Conservation (phyloP, 2,329 filamentous ascomycete genomes). For the Claviceps purpurea region DNA sequence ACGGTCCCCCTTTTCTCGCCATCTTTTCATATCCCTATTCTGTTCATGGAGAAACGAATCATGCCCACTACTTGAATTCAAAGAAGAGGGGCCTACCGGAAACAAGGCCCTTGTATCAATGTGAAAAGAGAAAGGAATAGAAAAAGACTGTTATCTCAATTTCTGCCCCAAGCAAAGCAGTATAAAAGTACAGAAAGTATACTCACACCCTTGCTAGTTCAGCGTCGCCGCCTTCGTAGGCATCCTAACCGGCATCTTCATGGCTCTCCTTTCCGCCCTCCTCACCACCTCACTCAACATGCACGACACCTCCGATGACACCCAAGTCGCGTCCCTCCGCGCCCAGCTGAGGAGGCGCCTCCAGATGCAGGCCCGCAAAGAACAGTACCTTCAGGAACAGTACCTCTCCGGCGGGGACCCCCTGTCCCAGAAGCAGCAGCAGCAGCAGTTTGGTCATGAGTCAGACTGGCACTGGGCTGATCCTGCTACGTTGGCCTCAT, state of each 20-base stretch:
- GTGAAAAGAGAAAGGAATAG: neutral
- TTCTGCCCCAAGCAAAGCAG: too few species aligned
- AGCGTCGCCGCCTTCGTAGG: constrained; percentile 56
- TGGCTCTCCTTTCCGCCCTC: constrained; percentile 43
- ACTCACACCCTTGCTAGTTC: constrained; percentile 24
- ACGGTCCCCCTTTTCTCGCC: neutral
- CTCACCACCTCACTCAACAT: constrained; percentile 39
- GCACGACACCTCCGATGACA: constrained; percentile 14
- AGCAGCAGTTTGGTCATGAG: constrained; percentile 14
- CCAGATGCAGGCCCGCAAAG: constrained; percentile 3
- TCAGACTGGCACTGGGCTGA: constrained; percentile 26
- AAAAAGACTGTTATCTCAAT: neutral
- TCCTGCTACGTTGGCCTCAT: constrained; percentile 14
- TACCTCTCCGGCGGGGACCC: neutral
- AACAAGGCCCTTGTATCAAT: neutral
- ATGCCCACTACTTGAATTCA: neutral
- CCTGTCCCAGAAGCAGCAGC: neutral
- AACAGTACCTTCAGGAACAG: constrained; percentile 5
- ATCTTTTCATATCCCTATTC: neutral
- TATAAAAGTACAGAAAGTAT: neutral
- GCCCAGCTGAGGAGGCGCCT: constrained; percentile 1
- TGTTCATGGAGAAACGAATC: too few species aligned
- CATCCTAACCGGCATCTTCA: constrained; percentile 43
- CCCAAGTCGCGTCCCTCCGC: constrained; percentile 6
- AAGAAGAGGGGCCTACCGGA: neutral